Conservation (phyloP, 1,139 yeast genomes). For the Saccharomyces hybrid region DNA sequence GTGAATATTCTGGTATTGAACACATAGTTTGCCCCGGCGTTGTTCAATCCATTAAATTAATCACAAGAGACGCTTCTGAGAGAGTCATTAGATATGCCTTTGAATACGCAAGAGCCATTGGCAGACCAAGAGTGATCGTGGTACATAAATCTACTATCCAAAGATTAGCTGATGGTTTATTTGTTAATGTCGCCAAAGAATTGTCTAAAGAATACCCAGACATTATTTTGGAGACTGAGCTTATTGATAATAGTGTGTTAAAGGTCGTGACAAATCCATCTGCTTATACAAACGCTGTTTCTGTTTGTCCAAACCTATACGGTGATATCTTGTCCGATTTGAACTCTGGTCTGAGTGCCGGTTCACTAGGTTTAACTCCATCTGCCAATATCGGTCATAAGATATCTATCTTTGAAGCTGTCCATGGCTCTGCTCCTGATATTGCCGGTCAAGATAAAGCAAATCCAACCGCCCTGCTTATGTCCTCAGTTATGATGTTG, state of each 20-base stretch:
- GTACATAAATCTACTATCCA: constrained; percentile 98
- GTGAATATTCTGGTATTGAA: constrained; percentile 98
- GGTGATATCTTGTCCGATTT: constrained; percentile 98
- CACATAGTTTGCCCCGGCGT: constrained; percentile 98
- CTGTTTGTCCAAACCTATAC: constrained; percentile 99
- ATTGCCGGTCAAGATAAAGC: constrained; percentile 93
- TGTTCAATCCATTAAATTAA: constrained; percentile 94
- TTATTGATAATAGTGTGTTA: constrained; percentile 92
- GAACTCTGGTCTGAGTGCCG: constrained; percentile 87
- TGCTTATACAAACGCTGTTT: constrained; percentile 74
- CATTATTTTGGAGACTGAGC: constrained; percentile 71
- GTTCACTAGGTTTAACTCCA: constrained; percentile 97
- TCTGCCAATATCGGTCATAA: constrained; percentile 98
- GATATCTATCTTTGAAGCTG: constrained; percentile 97
- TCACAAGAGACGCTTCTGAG: constrained; percentile 93
- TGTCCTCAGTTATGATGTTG: constrained; percentile 97
- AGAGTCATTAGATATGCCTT: constrained; percentile 94
- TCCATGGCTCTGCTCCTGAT: constrained; percentile 98
- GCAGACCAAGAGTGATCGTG: constrained; percentile 83
- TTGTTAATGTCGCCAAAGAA: constrained; percentile 85
- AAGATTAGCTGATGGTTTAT: constrained; percentile 97
- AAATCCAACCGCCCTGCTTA: constrained; percentile 93
- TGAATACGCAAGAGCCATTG: constrained; percentile 86
- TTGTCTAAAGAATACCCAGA: constrained; percentile 89
- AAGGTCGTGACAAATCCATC: constrained; percentile 84